A percentile compares a stretch with the other conserved stretches of the same genome.
Conservation (phyloP, 345 rosid species). For the Geranium brycei region DNA sequence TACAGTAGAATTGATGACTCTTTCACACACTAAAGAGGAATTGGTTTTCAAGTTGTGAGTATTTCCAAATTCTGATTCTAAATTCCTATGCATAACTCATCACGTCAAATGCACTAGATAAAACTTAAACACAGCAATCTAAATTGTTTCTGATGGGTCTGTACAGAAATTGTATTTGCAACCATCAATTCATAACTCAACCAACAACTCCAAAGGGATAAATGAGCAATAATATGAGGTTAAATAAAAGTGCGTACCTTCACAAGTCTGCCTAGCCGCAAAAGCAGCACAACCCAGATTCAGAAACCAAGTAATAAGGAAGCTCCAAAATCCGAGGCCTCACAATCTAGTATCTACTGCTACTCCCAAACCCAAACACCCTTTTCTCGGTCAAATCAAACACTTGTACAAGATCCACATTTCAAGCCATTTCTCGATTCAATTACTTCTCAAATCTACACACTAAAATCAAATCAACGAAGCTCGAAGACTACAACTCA, state of each 20-base stretch:
- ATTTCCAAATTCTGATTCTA: neutral
- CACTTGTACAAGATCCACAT: constrained; percentile 25
- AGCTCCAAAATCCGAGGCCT: neutral
- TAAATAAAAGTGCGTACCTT: neutral
- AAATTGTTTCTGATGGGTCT: neutral
- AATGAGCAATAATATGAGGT: too few relatives aligned
- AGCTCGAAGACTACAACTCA: neutral
- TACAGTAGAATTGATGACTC: neutral
- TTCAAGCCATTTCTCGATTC: constrained; percentile 5
- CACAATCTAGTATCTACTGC: constrained; percentile 13
- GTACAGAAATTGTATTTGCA: neutral
- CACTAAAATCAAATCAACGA: constrained; percentile 2
- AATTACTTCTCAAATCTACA: neutral
- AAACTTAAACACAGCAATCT: neutral
- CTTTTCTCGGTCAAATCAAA: constrained; percentile 10
- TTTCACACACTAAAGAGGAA: neutral
- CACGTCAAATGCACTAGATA: neutral
- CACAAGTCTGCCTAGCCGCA: neutral
- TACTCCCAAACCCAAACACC: neutral
- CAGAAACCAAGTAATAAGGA: neutral
- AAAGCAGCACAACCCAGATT: constrained; percentile 2
- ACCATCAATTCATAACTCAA: neutral
- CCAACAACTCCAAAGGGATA: neutral
- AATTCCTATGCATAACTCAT: neutral
- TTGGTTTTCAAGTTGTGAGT: neutral